These are phyloP conservation scores for Pochonia chlamydosporia DNA, from an alignment of 2,329 filamentous ascomycete genomes.

Conservation along the genomic window DNA sequence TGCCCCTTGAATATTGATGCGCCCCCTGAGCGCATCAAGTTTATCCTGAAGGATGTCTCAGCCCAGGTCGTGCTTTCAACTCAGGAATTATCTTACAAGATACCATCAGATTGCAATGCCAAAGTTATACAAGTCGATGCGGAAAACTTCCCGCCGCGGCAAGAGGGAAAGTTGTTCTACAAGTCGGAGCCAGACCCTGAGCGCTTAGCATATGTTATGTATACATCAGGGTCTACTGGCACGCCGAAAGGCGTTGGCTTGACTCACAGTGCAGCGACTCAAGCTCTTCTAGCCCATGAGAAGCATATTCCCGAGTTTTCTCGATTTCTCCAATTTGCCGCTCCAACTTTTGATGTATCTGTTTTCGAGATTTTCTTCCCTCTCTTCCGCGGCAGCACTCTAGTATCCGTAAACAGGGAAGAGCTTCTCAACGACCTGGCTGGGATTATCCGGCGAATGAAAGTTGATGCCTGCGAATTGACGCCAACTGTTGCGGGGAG, in stretches of 20 bases:
- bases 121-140: slow-evolving; percentile 29
- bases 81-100: slow-evolving; percentile 33
- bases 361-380: slow-evolving; percentile 95
- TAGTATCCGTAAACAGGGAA: slow-evolving; percentile 64
- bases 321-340: slow-evolving; percentile 85
- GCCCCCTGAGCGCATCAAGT: slow-evolving; percentile 69
- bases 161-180: slow-evolving; percentile 1
- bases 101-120: slow-evolving; percentile 28
- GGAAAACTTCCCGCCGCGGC: not conserved
- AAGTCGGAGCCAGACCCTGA: slow-evolving; percentile 20
- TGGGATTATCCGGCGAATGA: slow-evolving; percentile 54
- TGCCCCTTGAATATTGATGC: slow-evolving; percentile 78
- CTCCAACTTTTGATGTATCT: slow-evolving; percentile 89
- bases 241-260: slow-evolving; percentile 82
- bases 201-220: slow-evolving; percentile 80
- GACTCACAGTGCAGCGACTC: slow-evolving; percentile 73
- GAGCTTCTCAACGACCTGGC: slow-evolving; percentile 72
- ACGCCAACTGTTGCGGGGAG: slow-evolving; percentile 84
- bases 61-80: slow-evolving; percentile 65
- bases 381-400: slow-evolving; percentile 63
- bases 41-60: slow-evolving; percentile 72
- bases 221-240: slow-evolving; percentile 86
- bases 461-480: slow-evolving; percentile 79
- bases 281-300: slow-evolving; percentile 78
- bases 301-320: slow-evolving; percentile 68